Evolutionary conservation across 2,329 filamentous ascomycete genomes (phyloP), one percentile per base, ranked within the genome.

Genomic region (Fusarium sulawesiense): DNA sequence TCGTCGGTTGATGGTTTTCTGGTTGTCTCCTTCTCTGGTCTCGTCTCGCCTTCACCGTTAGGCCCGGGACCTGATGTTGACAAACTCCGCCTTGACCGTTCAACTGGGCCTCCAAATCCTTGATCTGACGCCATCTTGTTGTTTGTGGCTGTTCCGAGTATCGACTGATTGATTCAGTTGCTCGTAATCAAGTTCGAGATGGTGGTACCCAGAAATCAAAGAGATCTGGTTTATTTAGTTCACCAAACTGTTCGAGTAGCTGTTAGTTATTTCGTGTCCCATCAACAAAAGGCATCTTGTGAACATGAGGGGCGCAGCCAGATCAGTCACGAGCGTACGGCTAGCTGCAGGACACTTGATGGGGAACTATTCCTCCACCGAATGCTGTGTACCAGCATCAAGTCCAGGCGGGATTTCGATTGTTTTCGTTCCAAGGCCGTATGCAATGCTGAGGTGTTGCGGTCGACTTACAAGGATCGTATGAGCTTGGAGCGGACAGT

Each of bases 61-160:
- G 83, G 78, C 40, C 79, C 77, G n/a, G 83, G 82, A 66, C 75
- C 81, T 70, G 72, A 83, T 9, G 78, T 79, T 4, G 79, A 81
- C 23, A 80, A 60, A 60, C 74, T 81, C 54, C 78, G 74, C 50
- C 78, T 72, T 40, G 78, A 76, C 53, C 79, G 68, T 68, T 79
- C 79, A 25, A 81, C 71, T 30, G 78, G 77, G 55, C 83, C 80
- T 56, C 82, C 82, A 60, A 83, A 80, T 55, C 82, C 82, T 77
- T 86, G 84, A 68, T 86, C 83, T 68, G 79, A 80, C 77, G 83
- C 80, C 74, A 81, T 83, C 73, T 61, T 55, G 40, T 32, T 23
- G 48, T 23, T 23, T 60, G 23, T 21, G 25, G n/a, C 13, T 40
- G 47, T 23, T 16, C 23, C n/a, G 34, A 53, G n/a, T 42, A 27